Evolutionary conservation across 129 eudicot species (phyloP).

Genomic region (Centrapalus pauciflorus): DNA sequence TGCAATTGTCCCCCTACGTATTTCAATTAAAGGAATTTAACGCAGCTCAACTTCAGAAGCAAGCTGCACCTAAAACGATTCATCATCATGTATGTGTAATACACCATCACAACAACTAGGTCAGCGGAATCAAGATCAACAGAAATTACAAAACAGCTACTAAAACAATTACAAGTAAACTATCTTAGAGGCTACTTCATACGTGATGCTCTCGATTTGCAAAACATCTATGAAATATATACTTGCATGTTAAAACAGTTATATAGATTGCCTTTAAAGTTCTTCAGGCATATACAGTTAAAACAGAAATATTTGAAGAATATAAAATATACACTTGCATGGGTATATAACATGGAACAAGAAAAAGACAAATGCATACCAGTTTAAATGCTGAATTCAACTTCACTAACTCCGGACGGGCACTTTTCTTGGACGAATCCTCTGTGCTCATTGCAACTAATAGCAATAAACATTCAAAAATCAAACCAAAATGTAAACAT

Average conservation of each 20-base stretch:
- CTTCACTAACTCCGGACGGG: conserved; percentile 54
- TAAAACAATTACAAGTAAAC: not conserved
- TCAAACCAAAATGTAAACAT: not conserved
- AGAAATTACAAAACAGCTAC: not conserved
- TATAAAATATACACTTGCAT: not conserved
- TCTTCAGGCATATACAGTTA: conserved; percentile 1
- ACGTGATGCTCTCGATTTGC: not conserved
- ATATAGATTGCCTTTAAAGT: not conserved
- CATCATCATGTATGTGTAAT: not conserved
- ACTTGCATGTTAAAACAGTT: not conserved
- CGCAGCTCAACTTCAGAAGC: not conserved
- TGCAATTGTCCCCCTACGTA: not conserved
- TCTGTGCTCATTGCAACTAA: conserved; percentile 37
- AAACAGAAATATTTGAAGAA: not conserved
- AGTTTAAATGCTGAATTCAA: conserved; percentile 56
- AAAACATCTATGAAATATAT: not conserved
- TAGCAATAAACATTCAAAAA: conserved; percentile 10
- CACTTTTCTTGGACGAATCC: conserved; percentile 36
- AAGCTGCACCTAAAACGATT: not conserved
- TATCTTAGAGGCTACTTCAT: not conserved
- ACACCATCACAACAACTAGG: not conserved
- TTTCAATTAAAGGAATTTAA: too few relatives aligned
- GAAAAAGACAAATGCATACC: conserved; percentile 32
- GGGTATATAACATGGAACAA: not conserved
- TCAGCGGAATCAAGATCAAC: not conserved